Base-by-base conservation (phyloP, 176 grass and related monocot genomes). In the Microstegium vimineum region DNA sequence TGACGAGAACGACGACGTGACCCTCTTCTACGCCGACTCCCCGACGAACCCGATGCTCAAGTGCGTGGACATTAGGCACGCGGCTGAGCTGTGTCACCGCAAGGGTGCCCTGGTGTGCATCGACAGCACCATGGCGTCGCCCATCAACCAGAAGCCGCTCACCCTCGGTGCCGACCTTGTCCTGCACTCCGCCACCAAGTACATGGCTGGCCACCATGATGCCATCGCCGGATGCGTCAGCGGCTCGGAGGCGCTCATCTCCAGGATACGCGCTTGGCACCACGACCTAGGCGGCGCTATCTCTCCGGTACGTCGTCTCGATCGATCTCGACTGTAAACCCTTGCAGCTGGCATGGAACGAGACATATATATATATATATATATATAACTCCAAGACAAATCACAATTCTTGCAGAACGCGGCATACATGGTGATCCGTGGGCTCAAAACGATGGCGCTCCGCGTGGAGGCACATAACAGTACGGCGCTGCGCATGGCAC, bases 181-280 rank as follows among this genome's bases (percentile, higher is more conserved):
- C 28, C n/a, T 94, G 22, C 89, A 94, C 82, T 94, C 92, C 3
- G 86, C 92, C 13, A 94, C 89, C 15, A 91, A 94, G 25, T 91
- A 88, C 73, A 91, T 91, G 34, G 83, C 76, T 17, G 92, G 92
- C 23, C 89, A 94, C 72, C 87, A 90, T 20, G 92, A 94, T 17
- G 89, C 92, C 31, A 87, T 97, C 10, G 91, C 87, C 38, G 94
- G 94, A 73, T 94, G 94, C 57, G 67, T 97, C 73, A 97, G 90
- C 78, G 92, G 90, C 34, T 83, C 90, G 0, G 73, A 89, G 43
- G 67, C 28, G 17, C 52, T 94, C 76, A 75, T 97, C 38, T 89
- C 90, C 2, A 83, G 64, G 38, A 85, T 97, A 61, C 77, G 91
- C 2, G 62, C 54, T 3, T 92, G 91, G 87, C 94, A 97, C 59